Percentiles rank a stretch among this genome's conserved stretches.
These are phyloP conservation scores for Ilex paraguariensis DNA, from an alignment of 305 asterid species.

Conservation along the genomic window DNA sequence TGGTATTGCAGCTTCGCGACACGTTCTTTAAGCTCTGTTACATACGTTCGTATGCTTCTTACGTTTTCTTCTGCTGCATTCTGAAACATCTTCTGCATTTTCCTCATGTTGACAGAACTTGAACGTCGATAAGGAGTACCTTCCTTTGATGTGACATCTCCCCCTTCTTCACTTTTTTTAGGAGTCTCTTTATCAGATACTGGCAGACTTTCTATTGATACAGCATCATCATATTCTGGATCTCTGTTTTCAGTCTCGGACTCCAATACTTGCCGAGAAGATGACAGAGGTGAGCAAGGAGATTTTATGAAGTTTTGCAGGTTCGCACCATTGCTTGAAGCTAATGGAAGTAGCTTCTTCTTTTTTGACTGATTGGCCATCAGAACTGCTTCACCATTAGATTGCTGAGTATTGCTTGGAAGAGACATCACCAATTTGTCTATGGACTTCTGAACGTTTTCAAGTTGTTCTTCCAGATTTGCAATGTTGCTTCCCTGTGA, in stretches of 20 bases:
- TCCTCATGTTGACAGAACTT: conserved; percentile 92
- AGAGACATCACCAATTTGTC: conserved; percentile 87
- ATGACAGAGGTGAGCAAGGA: conserved; percentile 85
- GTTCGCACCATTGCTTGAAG: conserved; percentile 70
- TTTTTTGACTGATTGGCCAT: conserved; percentile 60
- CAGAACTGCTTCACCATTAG: conserved; percentile 32
- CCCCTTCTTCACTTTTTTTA: conserved; percentile 72
- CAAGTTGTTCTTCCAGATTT: conserved; percentile 88
- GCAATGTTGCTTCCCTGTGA: conserved; percentile 97
- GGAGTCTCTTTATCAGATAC: conserved; percentile 86
- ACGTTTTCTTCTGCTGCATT: conserved; percentile 98
- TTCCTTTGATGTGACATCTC: conserved; percentile 79
- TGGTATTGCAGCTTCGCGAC: conserved; percentile 98
- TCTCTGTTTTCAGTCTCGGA: conserved; percentile 64
- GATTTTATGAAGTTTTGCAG: conserved; percentile 66
- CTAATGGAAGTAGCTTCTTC: conserved; percentile 69
- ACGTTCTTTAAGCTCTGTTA: conserved; percentile 94
- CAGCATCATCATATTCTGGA: conserved; percentile 55
- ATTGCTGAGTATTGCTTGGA: conserved; percentile 53
- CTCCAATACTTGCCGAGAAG: conserved; percentile 58
- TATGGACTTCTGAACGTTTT: conserved; percentile 90
- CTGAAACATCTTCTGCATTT: conserved; percentile 97
- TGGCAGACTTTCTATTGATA: conserved; percentile 51
- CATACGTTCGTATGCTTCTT: conserved; percentile 92
- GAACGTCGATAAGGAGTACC: conserved; percentile 88